Base-by-base conservation (phyloP, 2,329 filamentous ascomycete species). In the Aspergillus alliaceus region DNA sequence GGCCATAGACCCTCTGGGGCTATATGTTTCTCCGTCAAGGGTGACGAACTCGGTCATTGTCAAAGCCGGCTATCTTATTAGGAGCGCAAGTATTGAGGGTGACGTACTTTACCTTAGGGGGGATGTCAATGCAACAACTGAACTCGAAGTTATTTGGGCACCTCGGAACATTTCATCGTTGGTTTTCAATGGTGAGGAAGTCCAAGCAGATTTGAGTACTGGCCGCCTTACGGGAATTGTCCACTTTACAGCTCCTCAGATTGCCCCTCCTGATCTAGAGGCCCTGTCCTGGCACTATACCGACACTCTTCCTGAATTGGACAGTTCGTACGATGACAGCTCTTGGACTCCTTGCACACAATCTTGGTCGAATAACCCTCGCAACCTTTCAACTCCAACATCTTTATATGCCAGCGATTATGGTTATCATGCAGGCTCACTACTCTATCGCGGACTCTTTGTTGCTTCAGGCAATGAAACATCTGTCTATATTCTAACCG, bases 401-500 rank as follows among this genome's bases (percentile, higher is more conserved):
- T 86, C 84, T 0, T 81, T 93, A 0, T 90, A 88, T 65, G 81
- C 80, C 0, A 84, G 84, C 15, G 90, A 93, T 71, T 93, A 93
- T 66, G 89, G 89, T 24, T 93, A 86, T 72, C 80, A 90, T 69
- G 81, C 85, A 0, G 89, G 90, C 3, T 84, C 83, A 1, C 78
- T 92, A 0, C 64, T 93, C 48, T 93, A 84, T 77, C 84, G 89
- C 1, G 90, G 89, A 0, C 80, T 85, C 62, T 93, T 93, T 69
- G 81, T 77, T 1, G 84, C 89, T 4, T 81, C 77, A 1, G 87
- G 87, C 15, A 74, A 79, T 1, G 88, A 91, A 61, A 77, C 77
- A 0, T 76, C 73, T 0, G 75, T 93, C 46, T 81, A 74, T 58
- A 68, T 90, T 18, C 76, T 76, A 40, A 87, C 88, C 0, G 83